Conservation (phyloP, 2,329 filamentous ascomycete genomes). For the Claviceps sp. region DNA sequence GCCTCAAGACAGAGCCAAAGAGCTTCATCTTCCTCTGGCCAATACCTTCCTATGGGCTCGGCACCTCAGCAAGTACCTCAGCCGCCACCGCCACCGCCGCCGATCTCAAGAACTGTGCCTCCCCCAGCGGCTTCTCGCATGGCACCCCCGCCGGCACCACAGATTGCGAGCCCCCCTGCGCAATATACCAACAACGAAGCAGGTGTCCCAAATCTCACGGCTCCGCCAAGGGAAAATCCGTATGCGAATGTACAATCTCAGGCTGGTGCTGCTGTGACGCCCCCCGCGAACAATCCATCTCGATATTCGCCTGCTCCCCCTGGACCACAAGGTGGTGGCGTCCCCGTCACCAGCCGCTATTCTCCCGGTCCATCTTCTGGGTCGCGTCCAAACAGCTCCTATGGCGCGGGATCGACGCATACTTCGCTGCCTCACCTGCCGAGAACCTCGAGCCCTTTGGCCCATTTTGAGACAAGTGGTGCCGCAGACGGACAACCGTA, state of each 20-base stretch:
- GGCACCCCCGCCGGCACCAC: slow-evolving; percentile 8
- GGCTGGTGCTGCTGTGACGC: slow-evolving; percentile 17
- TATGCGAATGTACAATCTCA: slow-evolving; percentile 35
- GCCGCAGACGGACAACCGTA: slow-evolving; percentile 28
- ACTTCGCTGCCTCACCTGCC: slow-evolving; percentile 44
- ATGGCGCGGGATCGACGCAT: slow-evolving; percentile 24
- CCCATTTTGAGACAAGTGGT: slow-evolving; percentile 45
- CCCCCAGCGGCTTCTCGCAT: slow-evolving; percentile 11
- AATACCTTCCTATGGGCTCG: slow-evolving; percentile 4
- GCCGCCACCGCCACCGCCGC: slow-evolving; percentile 18
- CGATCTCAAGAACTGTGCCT: slow-evolving; percentile 15
- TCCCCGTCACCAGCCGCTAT: slow-evolving; percentile 36
- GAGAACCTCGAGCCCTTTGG: slow-evolving; percentile 51
- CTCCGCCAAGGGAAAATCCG: slow-evolving; percentile 38
- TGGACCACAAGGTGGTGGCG: slow-evolving; percentile 21
- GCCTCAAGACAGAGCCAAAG: slow-evolving; percentile 39
- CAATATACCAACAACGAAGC: slow-evolving; percentile 6
- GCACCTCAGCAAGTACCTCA: slow-evolving; percentile 1
- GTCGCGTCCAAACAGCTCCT: slow-evolving; percentile 30
- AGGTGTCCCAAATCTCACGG: slow-evolving; percentile 32
- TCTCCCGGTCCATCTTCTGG: slow-evolving; percentile 29
- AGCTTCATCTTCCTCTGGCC: slow-evolving; percentile 25
- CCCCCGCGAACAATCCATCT: slow-evolving; percentile 22
- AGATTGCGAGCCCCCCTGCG: slow-evolving; percentile 8
- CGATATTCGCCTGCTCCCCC: slow-evolving; percentile 50